These are phyloP conservation scores for Rhypophila decipiens DNA, from an alignment of 495 filamentous ascomycete genomes.

Conservation along the genomic window DNA sequence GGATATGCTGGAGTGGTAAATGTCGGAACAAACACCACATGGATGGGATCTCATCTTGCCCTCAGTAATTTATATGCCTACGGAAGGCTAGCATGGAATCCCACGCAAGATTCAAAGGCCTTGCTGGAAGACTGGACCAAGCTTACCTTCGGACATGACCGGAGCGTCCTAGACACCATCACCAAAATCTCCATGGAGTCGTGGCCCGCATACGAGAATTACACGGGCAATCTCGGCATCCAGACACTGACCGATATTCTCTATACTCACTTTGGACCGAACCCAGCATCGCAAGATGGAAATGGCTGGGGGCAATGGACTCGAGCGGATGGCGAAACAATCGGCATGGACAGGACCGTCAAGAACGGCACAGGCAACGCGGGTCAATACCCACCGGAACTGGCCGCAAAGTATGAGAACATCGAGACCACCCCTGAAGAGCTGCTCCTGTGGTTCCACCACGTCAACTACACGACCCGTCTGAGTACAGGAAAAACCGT, in stretches of 20 bases:
- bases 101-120: conserved; percentile 34
- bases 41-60: conserved; percentile 61
- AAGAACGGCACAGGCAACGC: conserved; percentile 58
- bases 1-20: conserved; percentile 66
- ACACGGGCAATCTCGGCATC: conserved; percentile 63
- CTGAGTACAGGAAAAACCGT: conserved; percentile 62
- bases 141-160: conserved; percentile 55
- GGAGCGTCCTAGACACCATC: conserved; percentile 49
- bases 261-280: conserved; percentile 60
- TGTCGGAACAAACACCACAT: conserved; percentile 59
- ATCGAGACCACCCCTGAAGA: conserved; percentile 62
- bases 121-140: conserved; percentile 60
- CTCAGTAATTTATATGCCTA: conserved; percentile 72
- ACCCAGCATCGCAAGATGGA: conserved; percentile 57
- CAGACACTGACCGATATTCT: conserved; percentile 66
- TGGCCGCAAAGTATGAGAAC: conserved; percentile 52
- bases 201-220: conserved; percentile 66
- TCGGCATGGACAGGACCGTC: conserved; percentile 70
- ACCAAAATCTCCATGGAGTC: conserved; percentile 61
- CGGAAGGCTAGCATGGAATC: conserved; percentile 60
- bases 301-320: conserved; percentile 74
- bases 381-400: conserved; percentile 58
- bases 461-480: conserved; percentile 60
- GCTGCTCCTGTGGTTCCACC: conserved; percentile 69
- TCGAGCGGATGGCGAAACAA: conserved; percentile 48